phyloP scores from a whole-genome alignment of 257 asterid genomes.

The Primulina tabacum region DNA sequence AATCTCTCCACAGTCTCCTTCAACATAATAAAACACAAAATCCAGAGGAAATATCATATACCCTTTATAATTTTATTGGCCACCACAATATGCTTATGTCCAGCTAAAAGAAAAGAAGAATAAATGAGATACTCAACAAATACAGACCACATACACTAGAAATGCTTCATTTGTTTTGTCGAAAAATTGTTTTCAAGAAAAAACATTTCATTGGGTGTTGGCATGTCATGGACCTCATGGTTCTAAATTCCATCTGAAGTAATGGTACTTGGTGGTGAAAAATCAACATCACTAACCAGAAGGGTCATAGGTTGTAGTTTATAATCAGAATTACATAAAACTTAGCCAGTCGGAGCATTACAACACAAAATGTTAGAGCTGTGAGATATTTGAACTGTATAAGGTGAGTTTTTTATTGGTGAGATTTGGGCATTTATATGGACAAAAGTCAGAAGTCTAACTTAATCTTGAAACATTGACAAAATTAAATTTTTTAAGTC shows the following conservation, averaged over 20 bases:
- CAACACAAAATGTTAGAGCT: not conserved
- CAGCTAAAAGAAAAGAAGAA: too few species aligned
- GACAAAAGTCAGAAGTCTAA: not conserved
- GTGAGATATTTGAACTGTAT: not conserved
- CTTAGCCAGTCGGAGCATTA: not conserved
- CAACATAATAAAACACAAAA: too few species aligned
- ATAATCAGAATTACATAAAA: not conserved
- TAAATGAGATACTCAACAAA: not conserved
- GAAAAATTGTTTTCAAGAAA: too few species aligned
- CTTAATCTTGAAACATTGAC: not conserved
- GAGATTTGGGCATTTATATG: not conserved
- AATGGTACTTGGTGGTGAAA: not conserved
- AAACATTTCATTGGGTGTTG: not conserved
- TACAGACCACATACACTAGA: too few species aligned
- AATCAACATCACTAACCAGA: not conserved
- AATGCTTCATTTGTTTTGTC: not conserved
- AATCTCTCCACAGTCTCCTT: too few species aligned
- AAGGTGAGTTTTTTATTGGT: not conserved
- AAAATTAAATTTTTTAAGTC: not conserved
- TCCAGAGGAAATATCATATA: too few species aligned
- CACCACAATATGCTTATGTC: too few species aligned
- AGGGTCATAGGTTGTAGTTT: not conserved
- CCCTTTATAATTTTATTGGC: too few species aligned
- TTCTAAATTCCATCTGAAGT: not conserved
- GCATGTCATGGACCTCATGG: not conserved